phyloP scores from a whole-genome alignment of 768 basidiomycete genomes.

The Mycena albidolilacea region DNA sequence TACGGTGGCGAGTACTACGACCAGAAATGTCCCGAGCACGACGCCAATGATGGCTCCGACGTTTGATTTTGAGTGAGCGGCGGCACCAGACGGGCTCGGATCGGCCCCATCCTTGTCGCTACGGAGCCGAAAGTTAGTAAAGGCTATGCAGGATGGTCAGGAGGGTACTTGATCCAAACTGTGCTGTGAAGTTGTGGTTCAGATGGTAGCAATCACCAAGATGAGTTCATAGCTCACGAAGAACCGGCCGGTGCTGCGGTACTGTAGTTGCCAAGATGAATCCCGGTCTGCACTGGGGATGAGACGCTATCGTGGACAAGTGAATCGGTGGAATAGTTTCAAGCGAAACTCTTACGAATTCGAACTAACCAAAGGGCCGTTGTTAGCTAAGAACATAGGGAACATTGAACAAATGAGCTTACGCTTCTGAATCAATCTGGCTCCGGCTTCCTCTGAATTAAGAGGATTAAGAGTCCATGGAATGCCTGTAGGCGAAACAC shows the following conservation, averaged over 20 bases:
- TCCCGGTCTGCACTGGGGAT: neutral
- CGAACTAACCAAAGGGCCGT: neutral
- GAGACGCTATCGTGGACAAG: neutral
- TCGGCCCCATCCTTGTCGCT: neutral
- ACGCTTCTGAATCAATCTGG: neutral
- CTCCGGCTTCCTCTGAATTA: neutral
- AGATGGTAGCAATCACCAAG: neutral
- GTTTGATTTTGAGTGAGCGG: neutral
- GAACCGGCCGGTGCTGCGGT: too few relatives aligned
- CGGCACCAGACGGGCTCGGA: neutral
- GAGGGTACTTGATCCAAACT: neutral
- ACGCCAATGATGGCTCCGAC: conserved; percentile 15
- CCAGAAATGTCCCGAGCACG: neutral
- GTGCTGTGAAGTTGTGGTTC: neutral
- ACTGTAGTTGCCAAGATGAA: too few relatives aligned
- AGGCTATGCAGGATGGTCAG: neutral
- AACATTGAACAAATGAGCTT: neutral
- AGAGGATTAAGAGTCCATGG: too few relatives aligned
- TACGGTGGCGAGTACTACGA: conserved; percentile 8
- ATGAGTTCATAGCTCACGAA: neutral
- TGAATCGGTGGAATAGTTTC: neutral
- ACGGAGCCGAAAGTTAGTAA: neutral
- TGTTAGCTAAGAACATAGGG: neutral
- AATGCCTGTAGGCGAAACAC: neutral
- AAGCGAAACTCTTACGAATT: neutral